These are phyloP conservation scores for Suhomyces bolitotheri DNA, from an alignment of 1,139 yeast species.

Conservation along the genomic window DNA sequence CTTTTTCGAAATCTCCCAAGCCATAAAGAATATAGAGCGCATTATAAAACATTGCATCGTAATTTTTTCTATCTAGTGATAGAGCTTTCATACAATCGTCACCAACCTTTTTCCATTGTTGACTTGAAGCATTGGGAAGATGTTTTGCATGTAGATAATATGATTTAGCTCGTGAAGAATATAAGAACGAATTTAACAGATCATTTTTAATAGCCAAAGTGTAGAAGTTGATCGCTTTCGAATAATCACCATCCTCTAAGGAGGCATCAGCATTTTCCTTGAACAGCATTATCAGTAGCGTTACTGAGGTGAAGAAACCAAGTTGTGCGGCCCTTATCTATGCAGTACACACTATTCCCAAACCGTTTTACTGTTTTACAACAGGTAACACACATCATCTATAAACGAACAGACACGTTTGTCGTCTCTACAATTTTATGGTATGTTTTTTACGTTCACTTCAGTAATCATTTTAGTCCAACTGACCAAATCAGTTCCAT, in stretches of 20 bases:
- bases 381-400: no score
- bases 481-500: no score
- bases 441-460: no score
- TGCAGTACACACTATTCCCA: no score
- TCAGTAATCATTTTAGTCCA: no score
- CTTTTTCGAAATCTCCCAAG: slow-evolving; percentile 25
- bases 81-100: slow-evolving; percentile 34
- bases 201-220: slow-evolving; percentile 20
- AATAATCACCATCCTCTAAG: slow-evolving; percentile 16
- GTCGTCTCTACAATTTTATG: no score
- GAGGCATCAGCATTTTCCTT: slow-evolving; percentile 5
- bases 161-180: slow-evolving; percentile 21
- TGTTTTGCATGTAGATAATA: slow-evolving; percentile 16
- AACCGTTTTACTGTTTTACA: no score
- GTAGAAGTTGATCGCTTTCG: slow-evolving; percentile 22
- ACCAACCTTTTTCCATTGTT: slow-evolving; percentile 18
- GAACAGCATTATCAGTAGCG: no score
- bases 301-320: no score
- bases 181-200: slow-evolving; percentile 14
- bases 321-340: no score
- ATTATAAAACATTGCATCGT: slow-evolving; percentile 27
- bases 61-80: slow-evolving; percentile 22
- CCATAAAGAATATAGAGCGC: slow-evolving; percentile 28
- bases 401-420: no score
- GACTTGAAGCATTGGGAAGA: slow-evolving; percentile 11